These are phyloP conservation scores for Septoria petroselini DNA, from an alignment of 2,329 filamentous ascomycete genomes.

Conservation along the genomic window DNA sequence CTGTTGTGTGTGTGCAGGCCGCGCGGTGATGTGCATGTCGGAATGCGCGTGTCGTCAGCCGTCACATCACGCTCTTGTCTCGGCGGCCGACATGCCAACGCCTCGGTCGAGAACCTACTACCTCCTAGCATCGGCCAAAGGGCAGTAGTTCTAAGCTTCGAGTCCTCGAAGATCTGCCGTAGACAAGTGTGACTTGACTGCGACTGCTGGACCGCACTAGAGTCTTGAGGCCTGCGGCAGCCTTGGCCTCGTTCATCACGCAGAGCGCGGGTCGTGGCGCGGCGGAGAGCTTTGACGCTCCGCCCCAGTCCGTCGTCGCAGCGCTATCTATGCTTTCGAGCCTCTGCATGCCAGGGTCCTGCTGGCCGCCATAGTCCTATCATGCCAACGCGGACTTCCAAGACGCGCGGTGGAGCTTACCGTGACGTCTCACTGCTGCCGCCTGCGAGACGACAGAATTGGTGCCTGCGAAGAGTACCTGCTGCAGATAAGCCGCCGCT, in stretches of 20 bases:
- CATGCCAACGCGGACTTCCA: background rate
- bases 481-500: too few species aligned
- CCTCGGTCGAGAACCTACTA: background rate
- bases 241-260: constrained; percentile 17
- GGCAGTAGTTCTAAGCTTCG: constrained; percentile 18
- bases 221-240: constrained; percentile 10
- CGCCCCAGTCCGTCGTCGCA: constrained; percentile 11
- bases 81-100: background rate
- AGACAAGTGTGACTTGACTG: constrained; percentile 3
- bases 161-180: constrained; percentile 13
- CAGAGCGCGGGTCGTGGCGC: background rate
- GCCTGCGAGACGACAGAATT: too few species aligned
- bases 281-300: constrained; percentile 14
- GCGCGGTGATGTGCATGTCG: background rate
- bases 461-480: too few species aligned
- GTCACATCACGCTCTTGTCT: background rate
- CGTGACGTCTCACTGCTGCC: constrained; percentile 5
- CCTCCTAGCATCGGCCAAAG: constrained; percentile 13
- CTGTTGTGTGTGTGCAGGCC: background rate
- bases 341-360: background rate
- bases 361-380: background rate
- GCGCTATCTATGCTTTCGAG: constrained; percentile 13
- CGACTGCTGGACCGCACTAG: constrained; percentile 4
- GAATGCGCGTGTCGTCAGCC: background rate
- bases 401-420: constrained; percentile 6